These are phyloP conservation scores for Plasmodium berghei DNA, from an alignment of 169 alveolate genomes.

Conservation along the genomic window DNA sequence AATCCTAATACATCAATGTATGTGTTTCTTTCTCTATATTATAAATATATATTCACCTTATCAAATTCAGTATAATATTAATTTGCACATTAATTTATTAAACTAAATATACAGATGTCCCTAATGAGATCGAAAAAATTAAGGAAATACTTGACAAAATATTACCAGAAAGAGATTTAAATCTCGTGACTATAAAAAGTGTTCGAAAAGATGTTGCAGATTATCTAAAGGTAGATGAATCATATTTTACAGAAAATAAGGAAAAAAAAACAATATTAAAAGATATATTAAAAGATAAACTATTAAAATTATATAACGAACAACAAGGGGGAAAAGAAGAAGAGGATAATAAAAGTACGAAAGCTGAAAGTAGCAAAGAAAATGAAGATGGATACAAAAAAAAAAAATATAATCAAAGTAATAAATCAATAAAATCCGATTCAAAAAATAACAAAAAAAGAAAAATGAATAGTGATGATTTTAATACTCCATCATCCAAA, in stretches of 20 bases:
- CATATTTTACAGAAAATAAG: conserved; percentile 62
- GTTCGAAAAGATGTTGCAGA: conserved; percentile 74
- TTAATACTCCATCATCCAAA: not conserved
- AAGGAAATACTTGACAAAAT: conserved; percentile 59
- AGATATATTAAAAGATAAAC: conserved; percentile 58
- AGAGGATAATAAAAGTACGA: conserved; percentile 2
- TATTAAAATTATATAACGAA: conserved; percentile 42
- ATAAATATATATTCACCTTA: too few species aligned
- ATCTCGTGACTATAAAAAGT: conserved; percentile 58
- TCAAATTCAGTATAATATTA: too few species aligned
- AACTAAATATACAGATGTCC: not conserved
- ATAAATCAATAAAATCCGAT: conserved; percentile 6
- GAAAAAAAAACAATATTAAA: conserved; percentile 58
- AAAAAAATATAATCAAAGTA: conserved; percentile 3
- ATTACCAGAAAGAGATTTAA: conserved; percentile 54
- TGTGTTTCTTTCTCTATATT: too few species aligned
- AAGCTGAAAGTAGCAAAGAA: not conserved
- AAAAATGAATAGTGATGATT: conserved; percentile 25
- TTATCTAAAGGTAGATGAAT: conserved; percentile 51
- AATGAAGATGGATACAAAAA: conserved; percentile 11
- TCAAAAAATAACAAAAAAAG: conserved; percentile 21
- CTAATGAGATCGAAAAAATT: conserved; percentile 37
- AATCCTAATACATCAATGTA: too few species aligned
- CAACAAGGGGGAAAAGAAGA: conserved; percentile 30
- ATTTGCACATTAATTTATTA: too few species aligned